Conservation (phyloP, 176 grass and related monocot genomes). For the Saccharum spontaneum region DNA sequence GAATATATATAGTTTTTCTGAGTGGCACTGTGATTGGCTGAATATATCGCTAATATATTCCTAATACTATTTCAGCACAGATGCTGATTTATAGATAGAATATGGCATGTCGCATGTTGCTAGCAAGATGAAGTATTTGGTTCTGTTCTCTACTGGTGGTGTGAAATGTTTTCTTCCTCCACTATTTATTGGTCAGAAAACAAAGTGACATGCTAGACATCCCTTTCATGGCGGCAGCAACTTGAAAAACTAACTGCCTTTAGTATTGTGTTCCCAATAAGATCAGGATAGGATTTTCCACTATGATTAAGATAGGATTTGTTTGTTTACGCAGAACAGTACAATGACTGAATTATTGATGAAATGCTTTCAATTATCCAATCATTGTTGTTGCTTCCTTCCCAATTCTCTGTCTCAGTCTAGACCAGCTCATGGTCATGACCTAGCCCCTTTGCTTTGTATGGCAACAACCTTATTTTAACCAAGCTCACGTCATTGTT, state of each 20-base stretch:
- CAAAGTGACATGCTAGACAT: conserved; percentile 25
- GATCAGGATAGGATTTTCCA: conserved; percentile 13
- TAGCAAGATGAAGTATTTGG: background rate
- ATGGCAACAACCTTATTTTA: conserved; percentile 20
- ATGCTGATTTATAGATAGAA: conserved; percentile 25
- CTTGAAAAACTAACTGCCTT: conserved; percentile 16
- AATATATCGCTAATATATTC: background rate
- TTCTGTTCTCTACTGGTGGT: background rate
- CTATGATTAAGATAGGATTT: conserved; percentile 16
- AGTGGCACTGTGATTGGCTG: background rate
- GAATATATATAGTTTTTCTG: background rate
- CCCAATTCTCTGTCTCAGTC: background rate
- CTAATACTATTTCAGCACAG: background rate
- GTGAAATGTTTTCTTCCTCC: background rate
- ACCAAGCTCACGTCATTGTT: background rate
- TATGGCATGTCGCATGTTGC: background rate
- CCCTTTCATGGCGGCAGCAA: conserved; percentile 29
- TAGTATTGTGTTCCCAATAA: conserved; percentile 1
- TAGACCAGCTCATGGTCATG: background rate
- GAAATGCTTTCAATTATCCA: background rate
- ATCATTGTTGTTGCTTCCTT: conserved; percentile 19
- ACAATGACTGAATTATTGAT: background rate
- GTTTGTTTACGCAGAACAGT: conserved; percentile 10
- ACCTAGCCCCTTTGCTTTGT: conserved; percentile 10
- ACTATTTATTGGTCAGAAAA: background rate